Evolutionary conservation across 345 rosid species (phyloP), one percentile per base, ranked within the genome.

Genomic region (Eutrema heterophyllum): DNA sequence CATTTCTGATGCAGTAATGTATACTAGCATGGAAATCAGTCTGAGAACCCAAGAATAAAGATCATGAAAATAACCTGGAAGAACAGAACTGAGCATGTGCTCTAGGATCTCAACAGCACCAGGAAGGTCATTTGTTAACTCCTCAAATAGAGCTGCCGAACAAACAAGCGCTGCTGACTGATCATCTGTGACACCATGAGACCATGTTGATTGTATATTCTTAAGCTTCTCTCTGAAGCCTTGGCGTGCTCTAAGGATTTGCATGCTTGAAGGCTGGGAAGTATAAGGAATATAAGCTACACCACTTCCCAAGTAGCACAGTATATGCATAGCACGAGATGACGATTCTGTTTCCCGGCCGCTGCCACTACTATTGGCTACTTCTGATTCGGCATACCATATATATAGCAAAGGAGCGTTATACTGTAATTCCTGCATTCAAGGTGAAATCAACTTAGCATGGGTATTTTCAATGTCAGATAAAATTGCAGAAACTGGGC

Each of bases 341-440:
- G 80, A 70, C 39, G 86, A 83, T 74, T 92, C 91, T 52, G 73
- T 60, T 70, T 90, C 94, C 46, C 35, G 67, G 62, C 54, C 63
- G 51, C 76, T 64, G 18, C 55, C 75, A 78, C 58, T 43, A 72
- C 40, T 58, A 68, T 79, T 71, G 21, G 79, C 82, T 60, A 92
- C 85, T 82, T 95, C 99, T 7, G 81, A 81, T 83, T 92, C 91
- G 2, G 97, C 97, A 68, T 95, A 95, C 99, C 97, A 95, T 68
- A 90, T 78, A 77, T 86, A 86, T 73, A 92, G 77, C 58, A 92
- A 83, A 30, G 96, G 79, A 67, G 91, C 77, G 76, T 79, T 87
- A 71, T 85, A 81, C 75, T 81, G 83, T 35, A 84, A 72, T 80
- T 90, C 92, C 99, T 95, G 89, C 45, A 70, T 50, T 62, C 45